Evolutionary conservation across 2,329 filamentous ascomycete species (phyloP), one percentile per base, ranked within the genome.

Genomic region (Didymella pinodella): DNA sequence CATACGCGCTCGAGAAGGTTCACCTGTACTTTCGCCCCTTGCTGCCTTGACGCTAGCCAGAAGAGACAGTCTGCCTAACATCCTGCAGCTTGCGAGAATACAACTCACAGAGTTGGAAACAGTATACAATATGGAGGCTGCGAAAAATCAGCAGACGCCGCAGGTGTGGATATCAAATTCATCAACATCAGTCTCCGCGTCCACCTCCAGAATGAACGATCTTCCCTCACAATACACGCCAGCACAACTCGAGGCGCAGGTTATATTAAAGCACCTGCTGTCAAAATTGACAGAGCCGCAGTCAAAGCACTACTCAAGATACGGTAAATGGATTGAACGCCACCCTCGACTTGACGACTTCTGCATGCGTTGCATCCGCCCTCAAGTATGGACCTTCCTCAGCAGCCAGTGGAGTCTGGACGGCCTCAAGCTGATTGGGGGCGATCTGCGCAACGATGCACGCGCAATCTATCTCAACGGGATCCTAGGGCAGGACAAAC

Each of bases 391-490:
- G 71, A 46, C 50, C 18, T 64, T 64, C 11, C 59, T 75, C 2
- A 54, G 57, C 3, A 55, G 63, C 2, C 63, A 65, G n/a, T 66
- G 65, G 57, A 64, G 60, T 34, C 55, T 72, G 8, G 65, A 72
- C 34, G 57, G 52, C 4, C 45, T 73, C 0, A 74, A 72, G 57
- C 12, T 34, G 7, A 59, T 75, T 0, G 63, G 63, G 3, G 72
- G 68, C 8, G 67, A 75, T 47, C 49, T 70, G 0, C 68, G 64
- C n/a, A 63, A 28, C 41, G 63, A 70, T 48, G 61, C 58, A 6
- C 61, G 67, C 28, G 67, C 62, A 18, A 52, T 75, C 18, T 76
- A 75, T 38, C 51, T 75, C 5, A 61, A 73, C 55, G 68, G 63
- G 14, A 58, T 75, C 7, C 40, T 70, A 0, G 70, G 72, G 0